Evolutionary conservation across 2,329 filamentous ascomycete genomes (phyloP), one percentile per base, ranked within the genome.

Genomic region (Calonectria hawksworthii): DNA sequence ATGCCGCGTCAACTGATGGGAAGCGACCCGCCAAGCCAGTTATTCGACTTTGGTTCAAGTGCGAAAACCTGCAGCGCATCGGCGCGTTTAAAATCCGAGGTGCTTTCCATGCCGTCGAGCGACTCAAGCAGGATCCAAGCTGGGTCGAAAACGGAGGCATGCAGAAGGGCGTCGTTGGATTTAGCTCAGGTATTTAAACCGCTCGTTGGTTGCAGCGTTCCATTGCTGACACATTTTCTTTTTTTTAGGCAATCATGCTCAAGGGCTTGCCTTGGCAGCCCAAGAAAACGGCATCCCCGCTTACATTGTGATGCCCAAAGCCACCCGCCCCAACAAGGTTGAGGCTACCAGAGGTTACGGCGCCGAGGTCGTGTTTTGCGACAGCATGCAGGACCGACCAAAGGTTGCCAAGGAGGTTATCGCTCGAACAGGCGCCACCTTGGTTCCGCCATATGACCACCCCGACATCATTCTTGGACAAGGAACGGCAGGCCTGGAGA

Each of bases 11-110:
- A 5, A 86, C 94, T 0, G 80, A 84, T 52, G 90, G 88, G 14
- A 93, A 92, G 5, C 84, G 87, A 77, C 89, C 93, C 0, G 91
- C 94, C 0, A 86, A 83, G 4, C 95, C 95, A 0, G 90, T 86
- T 61, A 87, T 98, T 28, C 56, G 56, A 13, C 89, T 99, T 65
- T 97, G 94, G 88, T 98, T 99, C 91, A 99, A 99, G 87, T 98
- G 95, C 85, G 96, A 99, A 88, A 98, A 98, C 84, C 88, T 95
- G 72, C 96, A 99, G 87, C 92, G 93, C 69, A 92, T 98, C 70
- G 96, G 96, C 68, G 96, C 96, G 0, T 99, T 99, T 88, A 99
- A 99, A 87, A 94, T 93, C 21, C 89, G 96, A 9, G 96, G 96
- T 6, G 96, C 96, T 0, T 98, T 98, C 80, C 95, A 98, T 85